Conservation (phyloP, 2,329 filamentous ascomycete genomes). For the Dothistroma septosporum region DNA sequence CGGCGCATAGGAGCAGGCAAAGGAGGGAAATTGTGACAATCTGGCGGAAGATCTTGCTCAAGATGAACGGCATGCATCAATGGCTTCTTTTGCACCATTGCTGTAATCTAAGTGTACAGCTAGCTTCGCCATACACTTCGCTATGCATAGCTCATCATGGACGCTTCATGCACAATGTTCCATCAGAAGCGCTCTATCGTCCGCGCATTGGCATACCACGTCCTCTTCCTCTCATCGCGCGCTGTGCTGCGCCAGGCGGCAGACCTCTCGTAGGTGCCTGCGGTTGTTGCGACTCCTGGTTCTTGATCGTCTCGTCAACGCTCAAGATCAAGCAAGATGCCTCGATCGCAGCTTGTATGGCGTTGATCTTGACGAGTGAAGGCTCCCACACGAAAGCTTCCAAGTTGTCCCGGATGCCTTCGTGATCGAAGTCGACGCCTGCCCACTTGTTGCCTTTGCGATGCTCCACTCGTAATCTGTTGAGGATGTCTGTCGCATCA, state of each 20-base stretch:
- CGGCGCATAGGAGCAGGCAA: not conserved
- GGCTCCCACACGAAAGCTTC: constrained; percentile 97
- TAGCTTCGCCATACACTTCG: not conserved
- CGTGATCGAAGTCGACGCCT: constrained; percentile 88
- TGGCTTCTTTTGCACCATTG: not conserved
- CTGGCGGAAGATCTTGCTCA: not conserved
- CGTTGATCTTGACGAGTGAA: constrained; percentile 92
- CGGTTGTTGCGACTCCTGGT: constrained; percentile 84
- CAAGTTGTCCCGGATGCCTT: constrained; percentile 92
- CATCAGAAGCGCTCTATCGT: constrained; percentile 18
- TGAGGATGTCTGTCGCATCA: constrained; percentile 96
- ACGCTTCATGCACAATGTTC: not conserved
- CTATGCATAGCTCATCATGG: constrained; percentile 6
- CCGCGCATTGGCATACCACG: constrained; percentile 69
- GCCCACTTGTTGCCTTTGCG: constrained; percentile 90
- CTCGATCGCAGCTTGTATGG: constrained; percentile 91
- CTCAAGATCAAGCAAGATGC: constrained; percentile 91
- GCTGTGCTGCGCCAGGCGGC: constrained; percentile 68
- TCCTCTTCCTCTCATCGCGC: constrained; percentile 78
- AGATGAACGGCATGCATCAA: not conserved
- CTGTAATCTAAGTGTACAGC: constrained; percentile 5
- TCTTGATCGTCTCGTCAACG: constrained; percentile 96
- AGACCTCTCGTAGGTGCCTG: constrained; percentile 71
- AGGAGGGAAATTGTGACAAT: not conserved
- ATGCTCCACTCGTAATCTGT: constrained; percentile 93